Base-by-base conservation (phyloP, 495 filamentous ascomycete species). In the Aspergillus indologenus region DNA sequence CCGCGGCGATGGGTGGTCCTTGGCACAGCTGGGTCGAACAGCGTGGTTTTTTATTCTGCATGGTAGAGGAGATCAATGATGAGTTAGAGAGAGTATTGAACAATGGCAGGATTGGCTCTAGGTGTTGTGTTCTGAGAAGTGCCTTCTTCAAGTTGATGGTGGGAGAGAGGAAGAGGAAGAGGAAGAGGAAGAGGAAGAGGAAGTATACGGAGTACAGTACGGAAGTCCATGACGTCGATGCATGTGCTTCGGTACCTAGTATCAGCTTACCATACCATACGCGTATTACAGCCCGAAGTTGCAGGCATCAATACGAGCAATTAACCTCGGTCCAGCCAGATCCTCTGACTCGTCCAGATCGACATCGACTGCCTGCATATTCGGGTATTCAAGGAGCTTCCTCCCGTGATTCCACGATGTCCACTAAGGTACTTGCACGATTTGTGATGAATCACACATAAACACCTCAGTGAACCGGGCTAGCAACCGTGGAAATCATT, bases 201-300 rank as follows among this genome's bases (percentile, higher is more conserved):
- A 18, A 49, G 18, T 6, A 7, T n/a, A n/a, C n/a, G n/a, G n/a
- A n/a, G n/a, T n/a, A n/a, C n/a, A n/a, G n/a, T n/a, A n/a, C 3
- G 18, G 9, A 24, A 29, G 9, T 23, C 20, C 42, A 69, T 73
- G 70, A 75, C 70, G 72, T 75, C 58, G 62, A 67, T 44, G 57
- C 62, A 67, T 61, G 64, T 70, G 71, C 63, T 48, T 7, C 54
- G 1, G 9, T 1, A n/a, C n/a, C 7, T 20, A 11, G 23, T 31
- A 56, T 12, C 31, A 48, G 17, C 29, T 23, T 56, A 53, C 50
- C n/a, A 7, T 24, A 34, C 24, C 2, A 26, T 7, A 2, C 24
- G n/a, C 26, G 26, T 29, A 29, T 6, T 34, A 29, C 1, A n/a
- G 48, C 48, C 48, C n/a, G 23, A 19, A 18, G 7, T 20, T 24